These are phyloP conservation scores for Apiotrichum veenhuisii DNA, from an alignment of 1,284 basidiomycete genomes.

Conservation along the genomic window DNA sequence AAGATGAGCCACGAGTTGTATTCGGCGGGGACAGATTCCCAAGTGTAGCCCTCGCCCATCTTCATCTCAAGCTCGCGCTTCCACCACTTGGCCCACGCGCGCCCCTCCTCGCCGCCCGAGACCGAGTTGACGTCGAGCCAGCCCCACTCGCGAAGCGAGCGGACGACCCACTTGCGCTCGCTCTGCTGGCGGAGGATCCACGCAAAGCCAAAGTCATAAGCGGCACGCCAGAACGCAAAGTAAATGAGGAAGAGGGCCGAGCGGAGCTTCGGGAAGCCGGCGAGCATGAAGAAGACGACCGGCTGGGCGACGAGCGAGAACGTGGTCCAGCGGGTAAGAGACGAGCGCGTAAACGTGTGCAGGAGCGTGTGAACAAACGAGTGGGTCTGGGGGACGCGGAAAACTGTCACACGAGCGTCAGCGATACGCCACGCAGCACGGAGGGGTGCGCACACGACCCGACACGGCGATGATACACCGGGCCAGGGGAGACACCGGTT, in stretches of 20 bases:
- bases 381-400: constrained; percentile 90
- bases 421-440: neutral
- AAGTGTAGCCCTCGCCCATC: constrained; percentile 88
- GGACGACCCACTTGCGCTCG: constrained; percentile 88
- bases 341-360: constrained; percentile 83
- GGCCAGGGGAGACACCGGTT: neutral
- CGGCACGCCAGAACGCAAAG: constrained; percentile 88
- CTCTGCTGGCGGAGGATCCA: constrained; percentile 92
- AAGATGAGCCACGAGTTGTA: constrained; percentile 53
- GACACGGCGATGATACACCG: neutral
- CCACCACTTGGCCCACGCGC: constrained; percentile 70
- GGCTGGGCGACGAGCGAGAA: constrained; percentile 73
- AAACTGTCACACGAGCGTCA: constrained; percentile 58
- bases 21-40: constrained; percentile 62
- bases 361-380: constrained; percentile 89
- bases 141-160: constrained; percentile 69
- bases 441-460: no score
- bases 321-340: constrained; percentile 83
- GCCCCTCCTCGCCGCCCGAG: constrained; percentile 56
- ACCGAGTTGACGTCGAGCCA: constrained; percentile 69
- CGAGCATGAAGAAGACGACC: constrained; percentile 66
- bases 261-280: constrained; percentile 54
- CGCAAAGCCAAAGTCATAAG: constrained; percentile 90
- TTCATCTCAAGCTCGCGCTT: constrained; percentile 80
- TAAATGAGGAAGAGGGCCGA: constrained; percentile 47